Conservation (phyloP, 2,329 filamentous ascomycete genomes). For the Nannizziopsis barbatae region DNA sequence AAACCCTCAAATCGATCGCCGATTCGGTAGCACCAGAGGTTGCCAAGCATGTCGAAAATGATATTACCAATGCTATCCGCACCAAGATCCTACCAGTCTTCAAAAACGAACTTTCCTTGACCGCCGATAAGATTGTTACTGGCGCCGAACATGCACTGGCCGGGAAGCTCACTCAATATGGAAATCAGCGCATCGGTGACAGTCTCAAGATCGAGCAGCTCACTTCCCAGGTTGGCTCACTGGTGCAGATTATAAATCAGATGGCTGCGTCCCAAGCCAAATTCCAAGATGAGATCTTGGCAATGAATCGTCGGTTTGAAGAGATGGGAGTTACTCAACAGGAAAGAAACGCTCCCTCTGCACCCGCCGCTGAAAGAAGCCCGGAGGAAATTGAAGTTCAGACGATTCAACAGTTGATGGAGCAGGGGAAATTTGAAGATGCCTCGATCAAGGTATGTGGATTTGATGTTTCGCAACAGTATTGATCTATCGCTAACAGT, state of each 20-base stretch:
- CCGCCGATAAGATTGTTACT: conserved; percentile 55
- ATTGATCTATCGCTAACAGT: conserved; percentile 5
- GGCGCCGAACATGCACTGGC: conserved; percentile 55
- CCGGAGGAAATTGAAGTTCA: conserved; percentile 33
- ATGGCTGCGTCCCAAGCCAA: conserved; percentile 35
- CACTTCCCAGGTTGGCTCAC: conserved; percentile 40
- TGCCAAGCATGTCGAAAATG: conserved; percentile 55
- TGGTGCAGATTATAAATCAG: conserved; percentile 43
- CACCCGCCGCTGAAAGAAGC: conserved; percentile 14
- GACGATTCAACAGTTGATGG: conserved; percentile 34
- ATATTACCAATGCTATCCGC: conserved; percentile 51
- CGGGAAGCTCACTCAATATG: conserved; percentile 42
- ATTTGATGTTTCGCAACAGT: neutral
- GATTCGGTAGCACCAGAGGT: conserved; percentile 61
- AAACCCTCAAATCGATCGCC: conserved; percentile 59
- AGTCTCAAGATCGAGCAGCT: conserved; percentile 52
- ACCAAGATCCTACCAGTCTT: conserved; percentile 56
- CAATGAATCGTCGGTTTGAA: conserved; percentile 25
- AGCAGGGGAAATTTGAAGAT: conserved; percentile 33
- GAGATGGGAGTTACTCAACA: conserved; percentile 14
- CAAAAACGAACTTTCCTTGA: conserved; percentile 51
- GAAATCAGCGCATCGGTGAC: conserved; percentile 43
- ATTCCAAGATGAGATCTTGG: conserved; percentile 33
- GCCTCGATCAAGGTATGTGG: conserved; percentile 34
- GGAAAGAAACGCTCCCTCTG: conserved; percentile 9